phyloP scores from a whole-genome alignment of 148 eudicot genomes.

The Persicaria maculosa region DNA sequence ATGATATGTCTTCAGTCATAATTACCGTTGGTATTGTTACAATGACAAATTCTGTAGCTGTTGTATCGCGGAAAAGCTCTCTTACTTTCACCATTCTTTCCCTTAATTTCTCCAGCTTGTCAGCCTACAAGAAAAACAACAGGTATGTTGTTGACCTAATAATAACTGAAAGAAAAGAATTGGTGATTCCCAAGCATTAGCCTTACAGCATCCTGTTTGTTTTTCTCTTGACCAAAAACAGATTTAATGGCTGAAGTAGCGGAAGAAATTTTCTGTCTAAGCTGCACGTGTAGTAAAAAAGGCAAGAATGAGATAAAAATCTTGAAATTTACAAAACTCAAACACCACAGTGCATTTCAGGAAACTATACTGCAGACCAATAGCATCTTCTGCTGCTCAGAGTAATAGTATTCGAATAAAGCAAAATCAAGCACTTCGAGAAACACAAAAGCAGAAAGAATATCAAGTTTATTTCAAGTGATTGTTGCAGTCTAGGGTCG shows the following conservation, averaged over 20 bases:
- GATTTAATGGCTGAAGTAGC: slow-evolving; percentile 97
- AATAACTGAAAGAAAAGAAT: neutral
- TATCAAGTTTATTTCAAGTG: neutral
- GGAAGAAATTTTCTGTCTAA: slow-evolving; percentile 76
- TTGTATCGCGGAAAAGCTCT: slow-evolving; percentile 84
- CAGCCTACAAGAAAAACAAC: slow-evolving; percentile 37
- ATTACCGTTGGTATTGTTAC: slow-evolving; percentile 97
- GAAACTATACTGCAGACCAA: neutral
- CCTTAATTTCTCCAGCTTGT: slow-evolving; percentile 69
- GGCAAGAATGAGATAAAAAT: neutral
- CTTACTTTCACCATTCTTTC: slow-evolving; percentile 93
- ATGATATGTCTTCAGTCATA: neutral
- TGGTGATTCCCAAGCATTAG: neutral
- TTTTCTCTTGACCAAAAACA: slow-evolving; percentile 76
- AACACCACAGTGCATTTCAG: neutral
- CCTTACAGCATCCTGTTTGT: slow-evolving; percentile 57
- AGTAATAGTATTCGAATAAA: neutral
- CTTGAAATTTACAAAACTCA: neutral
- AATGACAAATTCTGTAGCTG: slow-evolving; percentile 90
- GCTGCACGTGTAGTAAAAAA: slow-evolving; percentile 33
- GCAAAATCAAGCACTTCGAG: neutral
- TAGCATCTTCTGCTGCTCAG: neutral
- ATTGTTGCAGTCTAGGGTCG: neutral
- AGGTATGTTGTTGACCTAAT: neutral
- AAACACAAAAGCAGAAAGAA: neutral